These are phyloP conservation scores for Schwanniomyces pseudopolymorphus DNA, from an alignment of 805 yeast species.

Conservation along the genomic window DNA sequence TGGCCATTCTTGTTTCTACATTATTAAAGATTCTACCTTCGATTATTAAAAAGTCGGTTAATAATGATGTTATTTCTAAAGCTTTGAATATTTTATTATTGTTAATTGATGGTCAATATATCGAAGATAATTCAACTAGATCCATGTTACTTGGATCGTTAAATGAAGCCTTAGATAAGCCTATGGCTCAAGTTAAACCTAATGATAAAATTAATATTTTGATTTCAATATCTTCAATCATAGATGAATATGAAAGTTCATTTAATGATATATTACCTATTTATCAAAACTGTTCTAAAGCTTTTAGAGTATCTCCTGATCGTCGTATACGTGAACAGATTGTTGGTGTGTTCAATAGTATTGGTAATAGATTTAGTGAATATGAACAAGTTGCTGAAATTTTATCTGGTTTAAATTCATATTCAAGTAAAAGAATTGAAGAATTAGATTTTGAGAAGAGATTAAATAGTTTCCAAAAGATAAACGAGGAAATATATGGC, in stretches of 20 bases:
- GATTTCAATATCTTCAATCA: slow-evolving; percentile 53
- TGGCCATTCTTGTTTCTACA: slow-evolving; percentile 58
- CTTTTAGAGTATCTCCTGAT: slow-evolving; percentile 61
- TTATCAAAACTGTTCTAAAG: slow-evolving; percentile 51
- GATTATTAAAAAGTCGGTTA: slow-evolving; percentile 41
- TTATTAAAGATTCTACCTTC: slow-evolving; percentile 52
- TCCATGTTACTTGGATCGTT: slow-evolving; percentile 55
- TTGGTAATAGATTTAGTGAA: slow-evolving; percentile 55
- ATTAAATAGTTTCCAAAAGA: slow-evolving; percentile 59
- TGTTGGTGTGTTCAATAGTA: slow-evolving; percentile 55
- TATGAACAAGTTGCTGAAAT: slow-evolving; percentile 46
- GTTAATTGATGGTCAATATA: slow-evolving; percentile 57
- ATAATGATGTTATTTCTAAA: slow-evolving; percentile 48
- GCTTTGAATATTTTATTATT: slow-evolving; percentile 52
- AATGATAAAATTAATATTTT: slow-evolving; percentile 58
- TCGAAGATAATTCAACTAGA: slow-evolving; percentile 55
- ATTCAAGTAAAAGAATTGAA: slow-evolving; percentile 56
- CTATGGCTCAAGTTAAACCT: slow-evolving; percentile 49
- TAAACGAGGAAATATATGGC: slow-evolving; percentile 56
- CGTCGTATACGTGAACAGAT: slow-evolving; percentile 61
- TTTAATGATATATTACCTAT: slow-evolving; percentile 50
- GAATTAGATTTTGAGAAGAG: slow-evolving; percentile 81
- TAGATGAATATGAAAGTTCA: slow-evolving; percentile 52
- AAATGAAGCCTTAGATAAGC: slow-evolving; percentile 59
- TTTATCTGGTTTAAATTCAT: slow-evolving; percentile 70